Evolutionary conservation across 371 early-diverging fungal species (phyloP).

Genomic region (Dichotomocladium elegans): DNA sequence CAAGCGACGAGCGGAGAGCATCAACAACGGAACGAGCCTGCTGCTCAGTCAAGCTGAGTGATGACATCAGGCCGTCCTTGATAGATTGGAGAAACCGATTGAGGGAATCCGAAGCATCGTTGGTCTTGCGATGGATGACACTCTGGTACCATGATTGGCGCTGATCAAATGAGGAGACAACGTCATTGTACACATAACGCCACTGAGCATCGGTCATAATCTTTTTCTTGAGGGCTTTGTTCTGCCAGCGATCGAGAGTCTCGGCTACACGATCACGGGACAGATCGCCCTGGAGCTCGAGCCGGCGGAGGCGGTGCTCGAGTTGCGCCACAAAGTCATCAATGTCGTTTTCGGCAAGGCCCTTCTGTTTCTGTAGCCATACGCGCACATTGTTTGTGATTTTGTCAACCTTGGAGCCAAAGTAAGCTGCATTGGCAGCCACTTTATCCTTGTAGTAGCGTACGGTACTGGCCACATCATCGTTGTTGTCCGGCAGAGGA

Average conservation of each 20-base stretch:
- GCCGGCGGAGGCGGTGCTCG: constrained; percentile 29
- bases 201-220: constrained; percentile 32
- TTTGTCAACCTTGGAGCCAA: constrained; percentile 26
- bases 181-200: constrained; percentile 31
- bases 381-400: constrained; percentile 26
- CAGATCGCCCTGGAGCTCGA: constrained; percentile 35
- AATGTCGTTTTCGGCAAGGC: constrained; percentile 16
- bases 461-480: constrained; percentile 21
- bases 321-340: constrained; percentile 19
- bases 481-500: constrained; percentile 21
- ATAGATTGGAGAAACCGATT: constrained; percentile 28
- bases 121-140: constrained; percentile 13
- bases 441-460: constrained; percentile 36
- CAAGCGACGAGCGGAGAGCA: constrained; percentile 22
- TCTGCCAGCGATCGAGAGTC: constrained; percentile 23
- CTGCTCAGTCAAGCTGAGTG: constrained; percentile 26
- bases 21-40: constrained; percentile 20
- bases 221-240: constrained; percentile 30
- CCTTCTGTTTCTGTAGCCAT: constrained; percentile 28
- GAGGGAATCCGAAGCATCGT: constrained; percentile 16
- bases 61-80: constrained; percentile 20
- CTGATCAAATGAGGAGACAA: constrained; percentile 17
- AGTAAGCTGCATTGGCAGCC: constrained; percentile 21
- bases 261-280: constrained; percentile 34
- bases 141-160: constrained; percentile 34